These are phyloP conservation scores for Ceratonia siliqua DNA, from an alignment of 306 rosid genomes.

Conservation along the genomic window DNA sequence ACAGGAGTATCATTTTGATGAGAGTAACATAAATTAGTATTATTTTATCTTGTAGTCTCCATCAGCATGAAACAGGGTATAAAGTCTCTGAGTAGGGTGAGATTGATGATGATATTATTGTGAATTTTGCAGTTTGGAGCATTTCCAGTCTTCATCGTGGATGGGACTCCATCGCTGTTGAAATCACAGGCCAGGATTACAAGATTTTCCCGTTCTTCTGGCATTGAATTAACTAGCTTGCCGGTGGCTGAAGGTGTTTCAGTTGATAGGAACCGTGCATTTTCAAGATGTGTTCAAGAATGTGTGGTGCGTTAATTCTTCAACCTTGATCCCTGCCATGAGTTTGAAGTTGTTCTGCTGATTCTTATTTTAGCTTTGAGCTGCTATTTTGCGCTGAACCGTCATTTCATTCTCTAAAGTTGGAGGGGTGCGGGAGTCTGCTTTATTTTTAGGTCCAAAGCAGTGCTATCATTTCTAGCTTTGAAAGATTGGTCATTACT, in stretches of 20 bases:
- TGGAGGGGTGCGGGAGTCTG: no score
- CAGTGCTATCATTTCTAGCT: background rate
- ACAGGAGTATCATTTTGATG: background rate
- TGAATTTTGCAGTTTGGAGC: slow-evolving; percentile 79
- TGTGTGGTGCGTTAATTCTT: slow-evolving; percentile 68
- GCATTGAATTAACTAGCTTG: slow-evolving; percentile 59
- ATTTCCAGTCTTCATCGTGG: slow-evolving; percentile 76
- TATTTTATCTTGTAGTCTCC: background rate
- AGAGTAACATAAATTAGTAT: background rate
- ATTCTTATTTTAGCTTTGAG: slow-evolving; percentile 4
- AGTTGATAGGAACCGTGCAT: slow-evolving; percentile 63
- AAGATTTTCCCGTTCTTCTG: slow-evolving; percentile 65
- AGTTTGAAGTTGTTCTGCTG: slow-evolving; percentile 3
- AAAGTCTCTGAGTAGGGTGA: background rate
- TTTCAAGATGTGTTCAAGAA: slow-evolving; percentile 67
- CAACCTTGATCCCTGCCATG: slow-evolving; percentile 21
- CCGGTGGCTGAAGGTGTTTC: slow-evolving; percentile 63
- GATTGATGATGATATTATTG: slow-evolving; percentile 28
- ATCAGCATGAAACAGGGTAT: background rate
- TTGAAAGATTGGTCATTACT: background rate
- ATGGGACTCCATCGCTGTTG: slow-evolving; percentile 79
- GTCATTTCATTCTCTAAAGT: background rate
- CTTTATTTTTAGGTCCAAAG: background rate
- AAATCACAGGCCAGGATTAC: slow-evolving; percentile 75
- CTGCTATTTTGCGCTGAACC: slow-evolving; percentile 6